Percentiles rank a stretch among this genome's conserved stretches.
Conservation (phyloP, 1,139 yeast genomes). For the Candida smagusa region DNA sequence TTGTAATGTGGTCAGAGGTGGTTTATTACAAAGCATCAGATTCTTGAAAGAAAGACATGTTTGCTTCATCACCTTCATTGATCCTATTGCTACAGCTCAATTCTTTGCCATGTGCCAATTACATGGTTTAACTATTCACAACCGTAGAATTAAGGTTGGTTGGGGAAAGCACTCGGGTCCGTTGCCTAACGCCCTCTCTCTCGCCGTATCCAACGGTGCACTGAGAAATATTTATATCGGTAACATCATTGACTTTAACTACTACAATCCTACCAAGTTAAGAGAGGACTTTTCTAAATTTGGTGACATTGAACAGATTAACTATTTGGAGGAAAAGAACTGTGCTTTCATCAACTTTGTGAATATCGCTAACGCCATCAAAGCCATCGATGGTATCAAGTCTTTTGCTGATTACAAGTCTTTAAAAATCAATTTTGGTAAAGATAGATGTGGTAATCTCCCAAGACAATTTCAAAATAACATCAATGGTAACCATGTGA, state of each 20-base stretch:
- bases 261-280: slow-evolving; percentile 56
- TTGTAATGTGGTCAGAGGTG: slow-evolving; percentile 93
- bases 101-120: slow-evolving; percentile 85
- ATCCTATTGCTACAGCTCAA: slow-evolving; percentile 90
- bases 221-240: slow-evolving; percentile 90
- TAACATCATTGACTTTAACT: slow-evolving; percentile 43
- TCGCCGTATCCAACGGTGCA: slow-evolving; percentile 93
- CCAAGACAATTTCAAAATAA: slow-evolving; percentile 53
- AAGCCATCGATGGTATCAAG: slow-evolving; percentile 66
- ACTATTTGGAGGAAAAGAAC: slow-evolving; percentile 72
- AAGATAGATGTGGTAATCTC: slow-evolving; percentile 88
- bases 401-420: slow-evolving; percentile 35
- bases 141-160: slow-evolving; percentile 79
- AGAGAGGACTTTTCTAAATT: slow-evolving; percentile 63
- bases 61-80: slow-evolving; percentile 89
- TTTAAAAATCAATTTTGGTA: slow-evolving; percentile 70
- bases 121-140: slow-evolving; percentile 78
- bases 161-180: slow-evolving; percentile 98
- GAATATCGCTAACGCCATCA: slow-evolving; percentile 78
- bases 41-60: slow-evolving; percentile 79
- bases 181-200: slow-evolving; percentile 70
- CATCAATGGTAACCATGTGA: slow-evolving; percentile 1
- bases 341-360: slow-evolving; percentile 82
- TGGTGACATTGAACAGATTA: slow-evolving; percentile 82
- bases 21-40: slow-evolving; percentile 71